phyloP scores from a whole-genome alignment of 306 rosid species.

The Coriaria nepalensis region DNA sequence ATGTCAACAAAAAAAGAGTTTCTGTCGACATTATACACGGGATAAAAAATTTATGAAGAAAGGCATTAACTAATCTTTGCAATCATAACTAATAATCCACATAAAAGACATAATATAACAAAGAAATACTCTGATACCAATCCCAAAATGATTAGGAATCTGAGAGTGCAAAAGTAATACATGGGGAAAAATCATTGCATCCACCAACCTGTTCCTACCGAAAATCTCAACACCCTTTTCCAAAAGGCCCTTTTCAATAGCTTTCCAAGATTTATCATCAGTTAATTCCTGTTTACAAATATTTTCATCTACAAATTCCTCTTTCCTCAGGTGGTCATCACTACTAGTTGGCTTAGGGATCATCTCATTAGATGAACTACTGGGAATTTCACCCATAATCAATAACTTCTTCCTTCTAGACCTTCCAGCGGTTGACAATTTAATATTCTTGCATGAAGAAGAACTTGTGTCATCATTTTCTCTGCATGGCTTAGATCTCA shows the following conservation, averaged over 20 bases:
- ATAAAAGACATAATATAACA: no score
- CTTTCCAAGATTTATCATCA: conserved; percentile 69
- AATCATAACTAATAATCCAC: no score
- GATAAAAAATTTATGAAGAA: no score
- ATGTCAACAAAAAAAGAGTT: no score
- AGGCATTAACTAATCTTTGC: no score
- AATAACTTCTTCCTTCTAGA: conserved; percentile 32
- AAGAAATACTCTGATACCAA: no score
- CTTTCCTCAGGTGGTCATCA: conserved; percentile 63
- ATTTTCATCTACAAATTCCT: conserved; percentile 61
- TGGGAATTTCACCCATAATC: conserved; percentile 34
- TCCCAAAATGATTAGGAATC: conserved; percentile 3
- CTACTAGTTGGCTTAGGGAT: conserved; percentile 36
- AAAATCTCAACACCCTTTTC: conserved; percentile 89
- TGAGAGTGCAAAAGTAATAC: conserved; percentile 8
- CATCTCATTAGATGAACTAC: conserved; percentile 46
- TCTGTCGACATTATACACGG: no score
- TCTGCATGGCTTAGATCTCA: conserved; percentile 27
- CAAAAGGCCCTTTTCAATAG: conserved; percentile 74
- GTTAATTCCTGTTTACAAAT: conserved; percentile 41
- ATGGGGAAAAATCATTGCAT: conserved; percentile 9
- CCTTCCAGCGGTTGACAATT: conserved; percentile 23
- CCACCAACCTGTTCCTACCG: conserved; percentile 80
- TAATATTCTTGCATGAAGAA: conserved; percentile 28
- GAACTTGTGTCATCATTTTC: conserved; percentile 33